phyloP scores from a whole-genome alignment of 148 eudicot genomes.

The Fallopia convolvulus region DNA sequence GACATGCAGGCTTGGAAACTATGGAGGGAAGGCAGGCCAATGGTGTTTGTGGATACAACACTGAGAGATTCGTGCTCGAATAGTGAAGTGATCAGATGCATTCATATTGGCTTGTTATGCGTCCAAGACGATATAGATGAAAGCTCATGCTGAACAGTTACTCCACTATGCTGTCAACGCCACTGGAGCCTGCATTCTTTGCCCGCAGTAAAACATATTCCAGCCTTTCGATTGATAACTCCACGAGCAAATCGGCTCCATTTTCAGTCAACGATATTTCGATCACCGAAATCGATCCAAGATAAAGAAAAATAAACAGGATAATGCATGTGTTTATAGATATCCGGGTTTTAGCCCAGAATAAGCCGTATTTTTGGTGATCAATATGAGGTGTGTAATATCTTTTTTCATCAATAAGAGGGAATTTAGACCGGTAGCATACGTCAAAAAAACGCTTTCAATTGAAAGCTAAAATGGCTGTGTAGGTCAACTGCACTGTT shows the following conservation, averaged over 20 bases:
- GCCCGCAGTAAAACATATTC: not conserved
- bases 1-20: slow-evolving; percentile 26
- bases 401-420: too few species aligned
- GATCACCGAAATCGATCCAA: not conserved
- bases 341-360: too few species aligned
- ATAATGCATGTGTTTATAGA: too few species aligned
- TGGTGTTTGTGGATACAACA: slow-evolving; percentile 23
- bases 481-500: too few species aligned
- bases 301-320: not conserved
- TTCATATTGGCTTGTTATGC: slow-evolving; percentile 39
- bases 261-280: not conserved
- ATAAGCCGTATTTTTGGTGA: not conserved
- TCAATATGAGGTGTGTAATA: not conserved
- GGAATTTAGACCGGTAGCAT: too few species aligned
- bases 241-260: not conserved
- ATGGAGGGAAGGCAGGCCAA: slow-evolving; percentile 24
- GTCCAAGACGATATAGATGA: slow-evolving; percentile 25
- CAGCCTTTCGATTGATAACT: not conserved
- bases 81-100: slow-evolving; percentile 26
- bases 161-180: slow-evolving; percentile 19
- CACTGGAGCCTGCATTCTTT: slow-evolving; percentile 23
- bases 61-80: slow-evolving; percentile 18
- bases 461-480: too few species aligned
- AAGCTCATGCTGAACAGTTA: slow-evolving; percentile 20
- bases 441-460: too few species aligned